Evolutionary conservation across 371 early-diverging fungal species (phyloP), one percentile per base, ranked within the genome.

Genomic region (Circinella minor): DNA sequence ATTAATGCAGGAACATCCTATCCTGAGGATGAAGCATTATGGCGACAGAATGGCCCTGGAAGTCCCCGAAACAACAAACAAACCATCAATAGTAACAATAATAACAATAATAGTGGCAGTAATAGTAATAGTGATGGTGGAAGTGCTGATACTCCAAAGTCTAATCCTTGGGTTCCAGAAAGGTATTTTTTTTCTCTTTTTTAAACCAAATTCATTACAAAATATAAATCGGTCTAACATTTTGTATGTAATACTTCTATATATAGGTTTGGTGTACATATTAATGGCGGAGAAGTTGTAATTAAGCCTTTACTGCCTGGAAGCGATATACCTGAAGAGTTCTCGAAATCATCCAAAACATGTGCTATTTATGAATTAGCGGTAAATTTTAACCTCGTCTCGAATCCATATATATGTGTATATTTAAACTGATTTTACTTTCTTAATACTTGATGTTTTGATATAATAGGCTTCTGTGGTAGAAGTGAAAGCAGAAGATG

Each of bases 1-100:
- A 87, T 95, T 65, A 94, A 95, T 71, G 89, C 90, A 0, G 89
- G 89, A 13, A 83, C 87, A 10, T 75, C 80, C 1, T 81, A 77
- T 34, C 84, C 88, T 55, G 90, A 88, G 8, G 89, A 89, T 43
- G 67, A 81, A 15, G 69, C 76, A 9, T 73, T 84, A 38, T 90
- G 87, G 86, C 71, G 84, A 63, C 77, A 85, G 66, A 81, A 85
- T 60, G 85, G 84, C 17, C 81, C 83, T 13, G 79, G 73, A 36
- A 74, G 67, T 47, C 74, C 11, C 78, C 78, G 47, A 66, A 70
- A 4, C 18, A 65, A 10, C 34, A 60, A 54, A 36, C 71, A 71
- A 59, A 55, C 55, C 9, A 61, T 54, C 39, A 57, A 17, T 39
- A 57, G 43, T 20, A 47, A 17, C n/a, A 61, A 67, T 38, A 48